Conservation (phyloP, 495 filamentous ascomycete species). For the Daldinia concentrica region DNA sequence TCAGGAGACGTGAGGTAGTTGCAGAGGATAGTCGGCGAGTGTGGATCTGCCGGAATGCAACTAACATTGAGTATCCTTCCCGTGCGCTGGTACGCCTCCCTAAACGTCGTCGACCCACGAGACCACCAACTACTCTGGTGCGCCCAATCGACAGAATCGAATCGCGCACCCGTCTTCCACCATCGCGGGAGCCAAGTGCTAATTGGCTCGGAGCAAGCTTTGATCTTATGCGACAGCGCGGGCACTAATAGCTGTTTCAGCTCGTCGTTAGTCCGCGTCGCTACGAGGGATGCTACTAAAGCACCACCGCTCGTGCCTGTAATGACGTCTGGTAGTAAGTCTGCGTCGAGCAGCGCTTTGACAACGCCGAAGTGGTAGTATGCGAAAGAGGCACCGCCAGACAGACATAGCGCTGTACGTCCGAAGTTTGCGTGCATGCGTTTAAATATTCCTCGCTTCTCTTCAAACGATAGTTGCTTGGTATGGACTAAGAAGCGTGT, state of each 20-base stretch:
- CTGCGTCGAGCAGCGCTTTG: constrained; percentile 87
- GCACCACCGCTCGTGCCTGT: constrained; percentile 96
- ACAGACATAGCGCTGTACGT: constrained; percentile 89
- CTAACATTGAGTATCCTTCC: constrained; percentile 94
- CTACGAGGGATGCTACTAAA: constrained; percentile 85
- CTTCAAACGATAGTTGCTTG: constrained; percentile 69
- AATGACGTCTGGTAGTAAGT: constrained; percentile 88
- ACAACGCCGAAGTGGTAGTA: constrained; percentile 97
- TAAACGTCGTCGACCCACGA: constrained; percentile 89
- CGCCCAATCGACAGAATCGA: constrained; percentile 94
- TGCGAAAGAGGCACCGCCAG: constrained; percentile 93
- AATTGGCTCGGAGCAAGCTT: constrained; percentile 82
- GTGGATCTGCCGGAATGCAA: constrained; percentile 96
- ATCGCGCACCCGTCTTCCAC: constrained; percentile 92
- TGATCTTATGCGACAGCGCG: constrained; percentile 83
- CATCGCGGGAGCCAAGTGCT: constrained; percentile 80
- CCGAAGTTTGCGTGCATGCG: constrained; percentile 91
- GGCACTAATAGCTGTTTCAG: constrained; percentile 85
- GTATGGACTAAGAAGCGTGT: constrained; percentile 74
- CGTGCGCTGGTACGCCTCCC: constrained; percentile 93
- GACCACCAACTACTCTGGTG: constrained; percentile 86
- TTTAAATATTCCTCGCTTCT: constrained; percentile 86
- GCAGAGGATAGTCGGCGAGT: constrained; percentile 87
- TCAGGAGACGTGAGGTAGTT: constrained; percentile 96
- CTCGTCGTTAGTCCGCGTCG: constrained; percentile 91